phyloP scores from a whole-genome alignment of 2,329 filamentous ascomycete species.

The Aspergillus flavus region DNA sequence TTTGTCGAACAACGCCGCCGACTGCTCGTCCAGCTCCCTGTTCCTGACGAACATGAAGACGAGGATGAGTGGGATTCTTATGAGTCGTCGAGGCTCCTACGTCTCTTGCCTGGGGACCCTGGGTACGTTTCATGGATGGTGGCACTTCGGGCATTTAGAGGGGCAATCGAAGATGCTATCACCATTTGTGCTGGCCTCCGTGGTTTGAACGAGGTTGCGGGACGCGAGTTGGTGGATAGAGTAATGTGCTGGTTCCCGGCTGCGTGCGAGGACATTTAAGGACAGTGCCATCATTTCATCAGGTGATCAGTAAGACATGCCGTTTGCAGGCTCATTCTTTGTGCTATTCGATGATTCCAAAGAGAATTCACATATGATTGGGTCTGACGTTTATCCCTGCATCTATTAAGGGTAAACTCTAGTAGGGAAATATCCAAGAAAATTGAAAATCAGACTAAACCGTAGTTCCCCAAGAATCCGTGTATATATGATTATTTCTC shows the following conservation, averaged over 20 bases:
- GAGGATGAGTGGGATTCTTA: neutral
- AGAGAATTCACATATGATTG: neutral
- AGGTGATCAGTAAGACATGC: neutral
- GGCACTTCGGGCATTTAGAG: neutral
- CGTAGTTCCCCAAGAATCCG: no score
- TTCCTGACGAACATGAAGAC: accelerated
- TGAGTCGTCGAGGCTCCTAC: neutral
- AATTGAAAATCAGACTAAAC: neutral
- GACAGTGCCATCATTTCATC: neutral
- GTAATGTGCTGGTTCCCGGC: accelerated
- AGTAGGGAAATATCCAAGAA: neutral
- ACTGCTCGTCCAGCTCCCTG: neutral
- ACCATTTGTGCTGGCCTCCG: neutral
- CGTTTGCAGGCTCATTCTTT: neutral
- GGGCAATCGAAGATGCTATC: neutral
- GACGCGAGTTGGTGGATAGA: neutral
- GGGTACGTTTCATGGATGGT: neutral
- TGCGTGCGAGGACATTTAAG: neutral
- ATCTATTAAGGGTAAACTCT: neutral
- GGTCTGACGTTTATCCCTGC: neutral
- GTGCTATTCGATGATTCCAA: neutral
- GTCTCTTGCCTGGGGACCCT: neutral
- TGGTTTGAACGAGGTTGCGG: neutral
- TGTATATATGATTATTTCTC: neutral
- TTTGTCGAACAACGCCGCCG: neutral